Percentiles rank a stretch among this genome's conserved stretches.
phyloP scores from a whole-genome alignment of 176 grass and related monocot genomes.

The Paspalum notatum region DNA sequence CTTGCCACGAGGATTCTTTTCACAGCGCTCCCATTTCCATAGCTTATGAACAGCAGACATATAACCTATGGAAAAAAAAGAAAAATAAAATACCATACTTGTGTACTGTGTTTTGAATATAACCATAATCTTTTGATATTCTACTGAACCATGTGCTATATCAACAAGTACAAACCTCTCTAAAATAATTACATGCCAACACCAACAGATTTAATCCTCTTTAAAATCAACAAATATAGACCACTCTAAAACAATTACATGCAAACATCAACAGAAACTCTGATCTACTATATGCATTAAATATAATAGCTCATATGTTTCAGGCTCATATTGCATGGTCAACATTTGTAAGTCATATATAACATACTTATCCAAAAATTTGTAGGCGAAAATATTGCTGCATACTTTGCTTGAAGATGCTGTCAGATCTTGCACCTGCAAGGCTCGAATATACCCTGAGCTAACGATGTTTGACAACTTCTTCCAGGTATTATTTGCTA shows the following conservation, averaged over 20 bases:
- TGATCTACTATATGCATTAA: not conserved
- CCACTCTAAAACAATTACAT: too few species aligned
- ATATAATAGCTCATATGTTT: not conserved
- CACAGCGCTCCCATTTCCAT: conserved; percentile 68
- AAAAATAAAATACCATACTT: not conserved
- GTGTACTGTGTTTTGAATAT: not conserved
- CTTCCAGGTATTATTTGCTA: conserved; percentile 39
- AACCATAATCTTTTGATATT: not conserved
- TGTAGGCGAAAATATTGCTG: not conserved
- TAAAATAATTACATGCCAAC: not conserved
- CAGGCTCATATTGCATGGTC: too few species aligned
- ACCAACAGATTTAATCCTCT: too few species aligned
- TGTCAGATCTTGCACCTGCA: conserved; percentile 48
- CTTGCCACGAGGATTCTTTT: conserved; percentile 71
- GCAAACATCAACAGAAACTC: not conserved
- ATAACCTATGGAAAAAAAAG: conserved; percentile 45
- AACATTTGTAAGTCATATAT: not conserved
- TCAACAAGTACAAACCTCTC: too few species aligned
- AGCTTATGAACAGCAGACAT: conserved; percentile 58
- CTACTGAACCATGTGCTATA: not conserved
- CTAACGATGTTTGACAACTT: conserved; percentile 53
- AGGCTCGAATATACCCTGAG: conserved; percentile 50
- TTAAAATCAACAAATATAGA: not conserved
- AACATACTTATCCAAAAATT: not conserved
- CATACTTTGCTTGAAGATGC: conserved; percentile 62